Conservation (phyloP, 169 alveolate species). For the Theileria annulata region DNA sequence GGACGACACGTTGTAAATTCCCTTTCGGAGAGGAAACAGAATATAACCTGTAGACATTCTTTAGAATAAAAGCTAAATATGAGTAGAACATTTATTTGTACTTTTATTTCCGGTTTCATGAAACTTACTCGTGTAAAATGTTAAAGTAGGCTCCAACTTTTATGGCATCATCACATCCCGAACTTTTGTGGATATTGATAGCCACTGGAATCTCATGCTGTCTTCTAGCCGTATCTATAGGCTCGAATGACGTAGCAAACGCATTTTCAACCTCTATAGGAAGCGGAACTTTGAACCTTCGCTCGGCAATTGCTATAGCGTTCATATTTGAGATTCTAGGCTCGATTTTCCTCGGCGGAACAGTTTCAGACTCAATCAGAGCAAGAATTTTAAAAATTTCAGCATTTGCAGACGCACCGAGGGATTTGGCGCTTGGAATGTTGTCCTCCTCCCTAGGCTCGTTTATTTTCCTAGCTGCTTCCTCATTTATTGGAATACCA, state of each 20-base stretch:
- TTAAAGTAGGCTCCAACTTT: not conserved
- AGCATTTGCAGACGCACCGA: conserved; percentile 77
- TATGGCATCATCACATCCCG: conserved; percentile 74
- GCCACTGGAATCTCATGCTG: conserved; percentile 74
- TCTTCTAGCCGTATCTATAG: conserved; percentile 79
- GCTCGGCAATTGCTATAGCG: conserved; percentile 76
- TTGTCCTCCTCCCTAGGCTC: conserved; percentile 78
- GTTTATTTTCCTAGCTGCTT: conserved; percentile 78
- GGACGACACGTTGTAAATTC: not conserved
- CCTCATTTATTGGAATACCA: conserved; percentile 78
- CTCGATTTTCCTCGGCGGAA: conserved; percentile 81
- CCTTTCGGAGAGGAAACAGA: not conserved
- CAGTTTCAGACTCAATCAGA: conserved; percentile 84
- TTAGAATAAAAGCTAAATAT: too few species aligned
- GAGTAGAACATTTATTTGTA: not conserved
- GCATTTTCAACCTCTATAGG: conserved; percentile 84
- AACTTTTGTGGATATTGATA: conserved; percentile 77
- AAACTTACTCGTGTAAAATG: conserved; percentile 3
- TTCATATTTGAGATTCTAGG: conserved; percentile 82
- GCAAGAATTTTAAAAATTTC: conserved; percentile 74
- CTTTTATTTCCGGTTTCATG: not conserved
- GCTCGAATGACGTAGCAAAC: conserved; percentile 88
- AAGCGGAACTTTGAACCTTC: conserved; percentile 73
- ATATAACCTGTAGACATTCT: not conserved
- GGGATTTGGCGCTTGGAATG: conserved; percentile 83